A percentile compares a stretch with the other conserved stretches of the same genome.
Evolutionary conservation across 1,284 basidiomycete species (phyloP).

Genomic region (Tilletia walkeri): DNA sequence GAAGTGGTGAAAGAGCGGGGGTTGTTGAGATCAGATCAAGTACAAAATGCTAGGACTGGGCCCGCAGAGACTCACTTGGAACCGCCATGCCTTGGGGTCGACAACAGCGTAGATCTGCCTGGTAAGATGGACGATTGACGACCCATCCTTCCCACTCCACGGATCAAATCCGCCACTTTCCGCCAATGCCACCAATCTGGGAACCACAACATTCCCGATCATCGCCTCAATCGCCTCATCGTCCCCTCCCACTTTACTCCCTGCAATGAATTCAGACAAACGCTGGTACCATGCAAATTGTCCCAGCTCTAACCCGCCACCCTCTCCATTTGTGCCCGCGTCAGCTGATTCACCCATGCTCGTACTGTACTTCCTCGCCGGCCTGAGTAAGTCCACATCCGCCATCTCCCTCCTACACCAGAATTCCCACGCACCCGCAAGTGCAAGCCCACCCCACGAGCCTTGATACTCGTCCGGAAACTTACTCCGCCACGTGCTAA

Average conservation of each 20-base stretch:
- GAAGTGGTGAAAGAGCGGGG: constrained; percentile 21
- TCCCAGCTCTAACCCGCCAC: constrained; percentile 7
- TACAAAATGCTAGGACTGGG: constrained; percentile 17
- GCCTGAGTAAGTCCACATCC: constrained; percentile 30
- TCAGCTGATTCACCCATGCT: neutral
- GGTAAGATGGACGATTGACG: constrained; percentile 27
- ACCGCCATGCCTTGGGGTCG: constrained; percentile 26
- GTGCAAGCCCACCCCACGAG: constrained; percentile 49
- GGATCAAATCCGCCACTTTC: constrained; percentile 33
- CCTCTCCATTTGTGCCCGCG: neutral
- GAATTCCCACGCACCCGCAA: constrained; percentile 48
- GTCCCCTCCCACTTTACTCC: constrained; percentile 34
- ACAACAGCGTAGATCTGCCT: constrained; percentile 32
- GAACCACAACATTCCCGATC: constrained; percentile 34
- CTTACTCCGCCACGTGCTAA: constrained; percentile 35
- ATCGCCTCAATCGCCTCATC: constrained; percentile 39
- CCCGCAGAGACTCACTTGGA: constrained; percentile 24
- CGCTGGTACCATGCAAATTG: constrained; percentile 24
- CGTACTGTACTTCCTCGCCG: constrained; percentile 2
- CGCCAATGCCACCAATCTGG: constrained; percentile 25
- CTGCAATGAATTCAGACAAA: constrained; percentile 17
- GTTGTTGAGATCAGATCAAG: neutral
- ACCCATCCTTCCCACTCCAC: constrained; percentile 31
- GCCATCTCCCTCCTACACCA: constrained; percentile 41
- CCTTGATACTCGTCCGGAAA: constrained; percentile 44